phyloP scores from a whole-genome alignment of 352 stramenopile species.

The Halophytophthora polymorphica region DNA sequence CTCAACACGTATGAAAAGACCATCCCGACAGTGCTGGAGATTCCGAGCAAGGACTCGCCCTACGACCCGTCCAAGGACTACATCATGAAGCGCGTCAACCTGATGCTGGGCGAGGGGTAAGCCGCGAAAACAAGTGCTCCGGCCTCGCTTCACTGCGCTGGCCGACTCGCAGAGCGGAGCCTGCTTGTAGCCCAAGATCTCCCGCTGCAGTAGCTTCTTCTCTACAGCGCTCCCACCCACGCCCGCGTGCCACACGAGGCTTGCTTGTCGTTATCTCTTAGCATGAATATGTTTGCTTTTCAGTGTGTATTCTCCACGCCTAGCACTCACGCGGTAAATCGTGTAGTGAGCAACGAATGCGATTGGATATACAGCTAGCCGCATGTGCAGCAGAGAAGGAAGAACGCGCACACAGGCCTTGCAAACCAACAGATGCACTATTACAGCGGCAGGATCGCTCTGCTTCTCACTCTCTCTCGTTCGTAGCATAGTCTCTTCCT shows the following conservation, averaged over 20 bases:
- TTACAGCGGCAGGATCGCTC: constrained; percentile 22
- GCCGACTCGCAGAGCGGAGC: no score
- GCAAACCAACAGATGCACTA: constrained; percentile 39
- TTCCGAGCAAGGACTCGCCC: constrained; percentile 94
- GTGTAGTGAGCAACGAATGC: no score
- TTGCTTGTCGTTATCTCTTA: no score
- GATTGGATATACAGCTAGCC: no score
- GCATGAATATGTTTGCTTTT: no score
- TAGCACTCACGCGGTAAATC: no score
- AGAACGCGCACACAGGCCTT: constrained; percentile 6
- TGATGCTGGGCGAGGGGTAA: constrained; percentile 85
- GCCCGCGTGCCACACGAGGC: no score
- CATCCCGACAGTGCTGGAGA: constrained; percentile 98
- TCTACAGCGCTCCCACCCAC: no score
- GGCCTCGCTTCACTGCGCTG: not conserved
- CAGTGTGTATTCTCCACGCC: no score
- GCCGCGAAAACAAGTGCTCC: constrained; percentile 2
- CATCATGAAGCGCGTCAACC: constrained; percentile 98
- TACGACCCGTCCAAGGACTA: constrained; percentile 99
- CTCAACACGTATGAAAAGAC: constrained; percentile 98
- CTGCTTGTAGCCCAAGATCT: no score
- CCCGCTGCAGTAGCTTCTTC: no score
- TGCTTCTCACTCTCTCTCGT: constrained; percentile 21
- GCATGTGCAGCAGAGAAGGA: no score
- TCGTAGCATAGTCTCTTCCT: constrained; percentile 18